phyloP scores from a whole-genome alignment of 2,329 filamentous ascomycete species.

The Alternaria triticina region DNA sequence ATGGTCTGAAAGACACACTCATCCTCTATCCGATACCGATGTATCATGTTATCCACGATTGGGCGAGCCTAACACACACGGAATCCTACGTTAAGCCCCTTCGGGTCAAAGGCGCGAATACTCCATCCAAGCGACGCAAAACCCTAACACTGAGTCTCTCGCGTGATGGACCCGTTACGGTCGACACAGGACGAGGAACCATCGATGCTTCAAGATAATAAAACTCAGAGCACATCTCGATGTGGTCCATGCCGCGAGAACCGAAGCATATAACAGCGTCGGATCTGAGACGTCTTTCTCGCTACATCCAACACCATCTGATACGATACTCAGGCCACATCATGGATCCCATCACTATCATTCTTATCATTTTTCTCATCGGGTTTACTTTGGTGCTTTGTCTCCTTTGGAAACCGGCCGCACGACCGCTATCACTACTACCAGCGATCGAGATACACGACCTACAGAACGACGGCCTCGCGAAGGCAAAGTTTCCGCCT shows the following conservation, averaged over 20 bases:
- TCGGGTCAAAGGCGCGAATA: not conserved
- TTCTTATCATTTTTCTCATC: not conserved
- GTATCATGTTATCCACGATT: not conserved
- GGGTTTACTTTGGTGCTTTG: not conserved
- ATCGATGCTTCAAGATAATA: fast-evolving
- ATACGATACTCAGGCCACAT: too few relatives aligned
- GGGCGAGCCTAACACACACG: fast-evolving
- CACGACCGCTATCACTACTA: not conserved
- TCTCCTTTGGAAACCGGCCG: not conserved
- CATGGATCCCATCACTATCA: not conserved
- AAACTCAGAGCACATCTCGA: not conserved
- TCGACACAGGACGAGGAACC: not conserved
- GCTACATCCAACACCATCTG: not conserved
- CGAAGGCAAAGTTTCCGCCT: not conserved
- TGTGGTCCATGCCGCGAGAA: not conserved
- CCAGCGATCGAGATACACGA: not conserved
- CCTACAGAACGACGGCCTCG: too few relatives aligned
- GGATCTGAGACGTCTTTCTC: not conserved
- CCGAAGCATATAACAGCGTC: not conserved
- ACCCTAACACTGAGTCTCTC: not conserved
- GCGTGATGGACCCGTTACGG: fast-evolving
- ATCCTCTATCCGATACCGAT: fast-evolving
- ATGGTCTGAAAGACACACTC: not conserved
- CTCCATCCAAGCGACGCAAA: not conserved
- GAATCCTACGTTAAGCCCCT: not conserved